A percentile compares a stretch with the other conserved stretches of the same genome.
phyloP scores from a whole-genome alignment of 371 early-diverging fungal species.

The Mortierella sp. region DNA sequence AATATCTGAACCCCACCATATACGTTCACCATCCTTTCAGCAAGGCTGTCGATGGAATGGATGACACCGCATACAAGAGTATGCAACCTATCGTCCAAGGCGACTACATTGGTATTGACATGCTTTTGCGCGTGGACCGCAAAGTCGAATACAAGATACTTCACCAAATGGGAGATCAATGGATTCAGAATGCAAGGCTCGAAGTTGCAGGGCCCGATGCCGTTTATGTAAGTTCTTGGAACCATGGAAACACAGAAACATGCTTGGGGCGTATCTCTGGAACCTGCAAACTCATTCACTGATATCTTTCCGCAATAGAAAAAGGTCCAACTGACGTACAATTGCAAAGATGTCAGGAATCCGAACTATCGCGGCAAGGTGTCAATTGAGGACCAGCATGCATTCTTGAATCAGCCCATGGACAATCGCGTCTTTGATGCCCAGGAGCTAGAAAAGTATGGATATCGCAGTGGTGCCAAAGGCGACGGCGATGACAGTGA shows the following conservation, averaged over 20 bases:
- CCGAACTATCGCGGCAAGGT: constrained; percentile 29
- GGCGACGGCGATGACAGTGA: no score
- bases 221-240: constrained; percentile 51
- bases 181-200: constrained; percentile 40
- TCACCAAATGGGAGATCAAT: constrained; percentile 52
- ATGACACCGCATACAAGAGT: constrained; percentile 40
- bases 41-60: constrained; percentile 62
- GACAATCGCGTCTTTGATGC: constrained; percentile 34
- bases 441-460: constrained; percentile 14
- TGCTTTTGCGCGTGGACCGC: constrained; percentile 61
- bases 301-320: constrained; percentile 12
- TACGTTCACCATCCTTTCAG: constrained; percentile 59
- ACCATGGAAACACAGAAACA: no score
- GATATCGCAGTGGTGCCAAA: constrained; percentile 13
- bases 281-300: no score
- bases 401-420: constrained; percentile 33
- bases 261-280: no score
- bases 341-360: constrained; percentile 43
- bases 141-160: constrained; percentile 39
- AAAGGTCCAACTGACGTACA: constrained; percentile 14
- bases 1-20: constrained; percentile 54
- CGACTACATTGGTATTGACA: constrained; percentile 72
- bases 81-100: constrained; percentile 46
- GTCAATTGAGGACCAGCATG: constrained; percentile 13
- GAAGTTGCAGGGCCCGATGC: constrained; percentile 44